Evolutionary conservation across 2,329 filamentous ascomycete genomes (phyloP), one percentile per base, ranked within the genome.

Genomic region (Penicillium digitatum): DNA sequence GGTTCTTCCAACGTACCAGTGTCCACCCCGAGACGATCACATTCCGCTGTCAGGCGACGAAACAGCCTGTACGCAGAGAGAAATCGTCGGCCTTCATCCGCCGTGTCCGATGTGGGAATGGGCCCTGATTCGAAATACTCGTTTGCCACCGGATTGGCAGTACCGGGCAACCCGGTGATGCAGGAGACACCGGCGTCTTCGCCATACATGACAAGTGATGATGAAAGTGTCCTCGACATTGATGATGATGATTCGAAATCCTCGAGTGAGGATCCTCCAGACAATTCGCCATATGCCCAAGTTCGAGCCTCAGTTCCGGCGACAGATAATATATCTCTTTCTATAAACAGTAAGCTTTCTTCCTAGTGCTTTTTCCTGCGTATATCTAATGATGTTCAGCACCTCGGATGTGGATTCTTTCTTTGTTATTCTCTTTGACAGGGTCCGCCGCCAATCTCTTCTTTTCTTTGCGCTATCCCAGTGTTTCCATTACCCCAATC

Each of bases 401-500:
- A 5, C 89, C 89, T 35, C 88, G 90, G 51, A 94, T 94, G 89
- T 94, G 89, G 90, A 80, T 80, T 31, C 73, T 94, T 18, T 90
- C 89, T n/a, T 80, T 89, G 34, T 69, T 94, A 10, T 94, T 94
- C 71, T 87, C 89, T 9, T 80, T 94, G 35, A 81, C 91, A 37
- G 90, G 90, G 58, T 93, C 89, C 44, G 63, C 63, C 4, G 63
- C 63, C 40, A 65, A 65, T 39, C 77, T 95, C 38, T 94, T 95
- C 76, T 95, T 95, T 78, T 92, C 89, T 34, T 78, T 95, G 69
- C 83, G 90, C 82, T 95, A 94, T 79, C 90, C 90, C 27, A 94
- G 90, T 72, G 89, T 95, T 71, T 88, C 88, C 57, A 93, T 95
- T 67, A 93, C 89, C 22, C 90, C 90, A 37, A 88, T 95, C 62